Conservation (phyloP, 768 basidiomycete species). For the Tremella yokohamensis region DNA sequence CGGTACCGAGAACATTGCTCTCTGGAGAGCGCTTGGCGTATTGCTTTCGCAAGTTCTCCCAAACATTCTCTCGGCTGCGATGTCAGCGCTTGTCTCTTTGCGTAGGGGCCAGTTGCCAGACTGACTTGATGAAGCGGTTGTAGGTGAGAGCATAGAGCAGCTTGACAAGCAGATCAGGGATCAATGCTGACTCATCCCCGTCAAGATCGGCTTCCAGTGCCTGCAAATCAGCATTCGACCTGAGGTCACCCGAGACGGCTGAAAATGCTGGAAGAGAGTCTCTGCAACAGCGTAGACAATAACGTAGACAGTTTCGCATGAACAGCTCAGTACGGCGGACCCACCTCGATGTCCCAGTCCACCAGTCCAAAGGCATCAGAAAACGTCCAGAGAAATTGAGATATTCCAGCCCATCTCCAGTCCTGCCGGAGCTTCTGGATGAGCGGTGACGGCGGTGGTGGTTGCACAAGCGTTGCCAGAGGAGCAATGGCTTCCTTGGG, state of each 20-base stretch:
- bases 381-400: constrained; percentile 86
- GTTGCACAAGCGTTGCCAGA: constrained; percentile 22
- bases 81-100: constrained; percentile 3
- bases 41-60: constrained; percentile 43
- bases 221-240: constrained; percentile 15
- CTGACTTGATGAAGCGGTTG: constrained; percentile 47
- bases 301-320: too few relatives aligned
- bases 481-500: constrained; percentile 27
- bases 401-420: constrained; percentile 91
- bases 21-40: constrained; percentile 37
- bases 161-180: constrained; percentile 45
- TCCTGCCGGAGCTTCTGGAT: constrained; percentile 61
- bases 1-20: constrained; percentile 33
- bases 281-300: too few relatives aligned
- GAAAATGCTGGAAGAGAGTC: too few relatives aligned
- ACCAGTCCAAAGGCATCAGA: constrained; percentile 66
- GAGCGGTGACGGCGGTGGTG: constrained; percentile 45
- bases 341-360: constrained; percentile 60
- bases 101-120: background rate
- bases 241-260: background rate
- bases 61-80: constrained; percentile 41
- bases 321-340: constrained; percentile 11
- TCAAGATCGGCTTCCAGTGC: constrained; percentile 44
- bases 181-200: constrained; percentile 28
- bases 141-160: constrained; percentile 49